A percentile compares a stretch with the other conserved stretches of the same genome.
phyloP scores from a whole-genome alignment of 257 asterid species.

The Solanum virginianum region DNA sequence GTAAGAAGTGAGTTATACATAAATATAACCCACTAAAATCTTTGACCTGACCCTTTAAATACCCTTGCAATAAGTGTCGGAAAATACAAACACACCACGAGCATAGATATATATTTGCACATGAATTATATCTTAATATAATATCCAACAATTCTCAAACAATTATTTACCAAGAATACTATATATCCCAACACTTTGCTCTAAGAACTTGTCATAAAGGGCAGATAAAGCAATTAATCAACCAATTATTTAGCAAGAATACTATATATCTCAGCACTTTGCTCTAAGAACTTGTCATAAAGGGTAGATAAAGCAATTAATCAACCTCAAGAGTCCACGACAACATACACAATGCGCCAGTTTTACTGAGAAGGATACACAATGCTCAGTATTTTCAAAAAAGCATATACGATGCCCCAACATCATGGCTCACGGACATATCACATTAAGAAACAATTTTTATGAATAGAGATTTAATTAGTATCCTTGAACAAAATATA shows the following conservation, averaged over 20 bases:
- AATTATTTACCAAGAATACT: too few relatives aligned
- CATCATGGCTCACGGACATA: not conserved
- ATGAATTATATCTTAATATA: too few relatives aligned
- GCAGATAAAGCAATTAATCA: too few relatives aligned
- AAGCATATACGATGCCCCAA: not conserved
- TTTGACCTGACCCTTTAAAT: too few relatives aligned
- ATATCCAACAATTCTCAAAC: not conserved
- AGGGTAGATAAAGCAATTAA: not conserved
- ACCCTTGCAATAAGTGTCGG: not conserved
- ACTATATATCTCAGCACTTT: not conserved
- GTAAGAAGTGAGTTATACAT: too few relatives aligned
- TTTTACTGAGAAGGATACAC: not conserved
- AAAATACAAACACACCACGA: not conserved
- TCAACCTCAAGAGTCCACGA: not conserved
- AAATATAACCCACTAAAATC: too few relatives aligned
- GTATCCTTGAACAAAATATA: not conserved
- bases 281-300: not conserved
- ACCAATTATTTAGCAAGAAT: too few relatives aligned
- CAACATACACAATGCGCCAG: not conserved
- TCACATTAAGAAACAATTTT: not conserved
- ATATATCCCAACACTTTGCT: too few relatives aligned
- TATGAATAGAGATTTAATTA: not conserved
- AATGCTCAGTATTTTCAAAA: not conserved
- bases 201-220: too few relatives aligned
- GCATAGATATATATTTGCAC: too few relatives aligned